Base-by-base conservation (phyloP, 2,329 filamentous ascomycete species). In the Trichocomaceae sp. region DNA sequence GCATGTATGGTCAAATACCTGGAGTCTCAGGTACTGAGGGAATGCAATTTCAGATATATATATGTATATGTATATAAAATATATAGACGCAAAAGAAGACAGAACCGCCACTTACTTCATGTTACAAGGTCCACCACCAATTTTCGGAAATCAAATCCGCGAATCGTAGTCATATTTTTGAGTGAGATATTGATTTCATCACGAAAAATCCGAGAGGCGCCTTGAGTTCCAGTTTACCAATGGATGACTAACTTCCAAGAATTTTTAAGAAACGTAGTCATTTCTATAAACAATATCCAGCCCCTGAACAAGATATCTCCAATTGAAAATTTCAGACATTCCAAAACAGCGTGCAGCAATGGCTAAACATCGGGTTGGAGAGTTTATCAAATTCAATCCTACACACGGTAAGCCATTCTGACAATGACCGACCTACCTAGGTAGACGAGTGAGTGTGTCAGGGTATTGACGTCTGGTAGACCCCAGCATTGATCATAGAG, bases 401-500 rank as follows among this genome's bases (percentile, higher is more conserved):
- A 37, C 31, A 20, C 39, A 55, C 26, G 52, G 46, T 55, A 12
- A 31, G 47, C 22, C 45, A 12, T n/a, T 17, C n/a, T 22, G 3
- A 31, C 19, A 47, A 17, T 35, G n/a, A n/a, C n/a, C 12, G 23
- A 13, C n/a, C 2, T 44, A 13, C 5, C 5, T 33, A 47, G 26
- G 15, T 29, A 19, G 13, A 48, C 12, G 2, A 20, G n/a, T 26
- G 22, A 37, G 19, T 20, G 6, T 33, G 35, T 17, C n/a, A 15
- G 9, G 9, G 31, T 35, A 29, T 50, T 26, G 26, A 37, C 47
- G 15, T 29, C 22, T 15, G 8, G 50, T 8, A 56, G 54, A 56
- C 23, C 54, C 54, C 45, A 45, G 13, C n/a, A 42, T 56, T 45
- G 54, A 56, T 49, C 54, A 56, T 39, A 52, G 49, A 45, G 54